These are phyloP conservation scores for Capillidium heterosporum DNA, from an alignment of 371 early-diverging fungal species.

Conservation along the genomic window DNA sequence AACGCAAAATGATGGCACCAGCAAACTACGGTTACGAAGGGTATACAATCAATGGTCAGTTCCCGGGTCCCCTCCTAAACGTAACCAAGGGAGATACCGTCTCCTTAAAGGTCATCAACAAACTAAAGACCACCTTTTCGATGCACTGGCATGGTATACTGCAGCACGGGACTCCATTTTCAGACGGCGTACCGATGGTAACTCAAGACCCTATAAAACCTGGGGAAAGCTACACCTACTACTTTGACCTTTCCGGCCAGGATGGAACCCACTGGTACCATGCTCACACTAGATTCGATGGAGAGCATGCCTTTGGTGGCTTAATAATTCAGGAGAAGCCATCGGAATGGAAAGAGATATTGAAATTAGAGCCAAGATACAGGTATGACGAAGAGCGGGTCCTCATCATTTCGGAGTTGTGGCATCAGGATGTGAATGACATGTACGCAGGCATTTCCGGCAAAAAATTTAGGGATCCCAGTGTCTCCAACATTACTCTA, in stretches of 20 bases:
- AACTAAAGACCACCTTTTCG: constrained; percentile 7
- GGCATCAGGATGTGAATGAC: background rate
- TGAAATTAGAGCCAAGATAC: constrained; percentile 8
- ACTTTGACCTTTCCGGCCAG: constrained; percentile 14
- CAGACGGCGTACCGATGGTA: constrained; percentile 6
- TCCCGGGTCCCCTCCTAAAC: constrained; percentile 20
- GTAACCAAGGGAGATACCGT: constrained; percentile 17
- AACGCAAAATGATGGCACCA: too few species aligned
- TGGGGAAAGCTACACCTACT: constrained; percentile 13
- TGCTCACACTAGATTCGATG: constrained; percentile 8
- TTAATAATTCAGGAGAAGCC: constrained; percentile 13
- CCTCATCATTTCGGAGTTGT: background rate
- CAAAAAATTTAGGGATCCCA: background rate
- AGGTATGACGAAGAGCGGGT: constrained; percentile 15
- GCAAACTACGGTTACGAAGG: too few species aligned
- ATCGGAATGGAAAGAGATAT: constrained; percentile 5
- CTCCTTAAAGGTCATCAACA: constrained; percentile 16
- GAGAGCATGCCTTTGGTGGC: constrained; percentile 1
- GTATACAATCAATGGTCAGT: constrained; percentile 16
- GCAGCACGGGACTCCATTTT: constrained; percentile 5
- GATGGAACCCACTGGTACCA: constrained; percentile 23
- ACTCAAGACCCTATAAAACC: constrained; percentile 16
- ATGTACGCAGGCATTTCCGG: background rate
- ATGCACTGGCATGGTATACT: constrained; percentile 12
- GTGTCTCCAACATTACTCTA: background rate